phyloP scores from a whole-genome alignment of 108 stramenopile species.

The Nannochloropsis salina region DNA sequence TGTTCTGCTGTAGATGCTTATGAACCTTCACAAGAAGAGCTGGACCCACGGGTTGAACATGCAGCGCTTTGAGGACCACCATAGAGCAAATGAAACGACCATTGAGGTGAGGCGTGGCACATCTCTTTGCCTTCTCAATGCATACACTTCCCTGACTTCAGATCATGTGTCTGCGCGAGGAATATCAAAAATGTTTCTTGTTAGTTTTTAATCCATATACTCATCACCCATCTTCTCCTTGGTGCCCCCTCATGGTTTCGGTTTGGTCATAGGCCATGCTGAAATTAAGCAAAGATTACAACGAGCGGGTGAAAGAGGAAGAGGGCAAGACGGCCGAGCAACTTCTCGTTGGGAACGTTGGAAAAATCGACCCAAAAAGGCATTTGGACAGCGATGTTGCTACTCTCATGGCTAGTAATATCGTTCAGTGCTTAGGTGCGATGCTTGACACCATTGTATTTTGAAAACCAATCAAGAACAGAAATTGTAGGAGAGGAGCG shows the following conservation, averaged over 20 bases:
- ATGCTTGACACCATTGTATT: slow-evolving; percentile 98
- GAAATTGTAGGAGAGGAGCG: background rate
- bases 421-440: slow-evolving; percentile 93
- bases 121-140: background rate
- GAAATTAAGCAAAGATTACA: slow-evolving; percentile 82
- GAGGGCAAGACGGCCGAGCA: slow-evolving; percentile 57
- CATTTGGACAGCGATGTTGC: slow-evolving; percentile 79
- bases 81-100: slow-evolving; percentile 68
- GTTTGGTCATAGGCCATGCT: slow-evolving; percentile 71
- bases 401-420: slow-evolving; percentile 90
- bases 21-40: slow-evolving; percentile 76
- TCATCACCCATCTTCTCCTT: too few relatives aligned
- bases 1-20: slow-evolving; percentile 70
- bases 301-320: slow-evolving; percentile 67
- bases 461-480: slow-evolving; percentile 37
- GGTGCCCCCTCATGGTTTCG: too few relatives aligned
- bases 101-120: slow-evolving; percentile 37
- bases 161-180: too few relatives aligned
- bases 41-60: slow-evolving; percentile 86
- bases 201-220: too few relatives aligned
- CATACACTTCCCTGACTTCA: too few relatives aligned
- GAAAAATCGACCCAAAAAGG: slow-evolving; percentile 91
- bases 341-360: slow-evolving; percentile 63
- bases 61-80: slow-evolving; percentile 78
- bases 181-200: too few relatives aligned